Evolutionary conservation across 164 flowering plant species (phyloP), one percentile per base, ranked within the genome.

Genomic region (Echeveria elegans): DNA sequence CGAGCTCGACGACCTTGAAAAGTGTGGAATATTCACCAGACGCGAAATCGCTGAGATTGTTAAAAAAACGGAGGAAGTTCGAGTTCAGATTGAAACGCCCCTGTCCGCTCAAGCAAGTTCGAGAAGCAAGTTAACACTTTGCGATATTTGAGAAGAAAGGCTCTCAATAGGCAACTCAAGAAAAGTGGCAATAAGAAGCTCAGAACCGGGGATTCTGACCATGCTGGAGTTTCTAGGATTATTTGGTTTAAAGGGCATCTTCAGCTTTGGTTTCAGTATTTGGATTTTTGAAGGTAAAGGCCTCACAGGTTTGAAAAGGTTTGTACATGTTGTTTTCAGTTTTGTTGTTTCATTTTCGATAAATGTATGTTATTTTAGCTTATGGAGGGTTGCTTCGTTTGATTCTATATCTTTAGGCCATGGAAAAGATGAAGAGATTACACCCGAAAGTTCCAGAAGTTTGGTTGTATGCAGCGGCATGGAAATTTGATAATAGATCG

Each of bases 381-480:
- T 34, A 34, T 3, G 3, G 3, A 7, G 3, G 37, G 3, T 43
- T 14, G 16, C 3, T 43, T 1, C 3, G 47, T 43, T 43, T 43
- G 1, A 43, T 4, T 38, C 12, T 10, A 38, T 38, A 38, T 4
- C 12, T 38, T 38, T 18, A 94, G 99, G 96, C 78, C 12, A 60
- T 91, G 56, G 90, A 90, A 66, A 82, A 88, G 72, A 82, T 78
- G n/a, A 70, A 87, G 18, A 85, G 92, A 74, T 87, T 82, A 74
- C 97, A 94, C 75, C 97, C 99, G 1, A 94, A 87, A 72, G 88
- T 86, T 8, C 96, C 97, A 14, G 93, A 87, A 68, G 84, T 89
- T 36, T 94, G 96, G 97, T 88, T 94, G 16, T 94, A 94, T 80
- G 95, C 96, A 66, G 99, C 99, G 12, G 88, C 93, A 64, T 94